phyloP scores from a whole-genome alignment of 2,329 filamentous ascomycete species.

The Emergomyces pasteurianus region DNA sequence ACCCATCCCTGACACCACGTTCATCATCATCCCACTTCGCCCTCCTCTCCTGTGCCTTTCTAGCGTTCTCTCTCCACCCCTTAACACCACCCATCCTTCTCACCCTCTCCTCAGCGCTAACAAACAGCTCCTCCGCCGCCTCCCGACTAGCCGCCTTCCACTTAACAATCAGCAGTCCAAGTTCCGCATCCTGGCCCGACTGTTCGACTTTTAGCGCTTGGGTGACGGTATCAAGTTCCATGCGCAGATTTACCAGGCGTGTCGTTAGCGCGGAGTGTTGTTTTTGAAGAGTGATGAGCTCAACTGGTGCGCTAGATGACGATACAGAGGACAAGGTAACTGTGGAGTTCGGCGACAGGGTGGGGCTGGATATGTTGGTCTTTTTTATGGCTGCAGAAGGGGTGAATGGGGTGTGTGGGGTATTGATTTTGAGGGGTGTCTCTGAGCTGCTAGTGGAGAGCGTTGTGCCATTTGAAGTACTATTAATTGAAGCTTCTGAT shows the following conservation, averaged over 20 bases:
- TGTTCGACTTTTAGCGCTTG: constrained; percentile 43
- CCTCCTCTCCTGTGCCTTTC: constrained; percentile 33
- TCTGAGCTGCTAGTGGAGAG: background rate
- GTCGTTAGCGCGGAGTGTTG: constrained; percentile 23
- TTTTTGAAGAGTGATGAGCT: constrained; percentile 24
- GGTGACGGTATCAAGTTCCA: constrained; percentile 38
- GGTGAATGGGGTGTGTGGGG: background rate
- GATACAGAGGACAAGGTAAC: background rate
- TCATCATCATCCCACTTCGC: constrained; percentile 23
- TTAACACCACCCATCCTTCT: constrained; percentile 51
- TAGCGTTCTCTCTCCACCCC: constrained; percentile 42
- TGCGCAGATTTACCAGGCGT: constrained; percentile 20
- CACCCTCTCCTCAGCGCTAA: constrained; percentile 46
- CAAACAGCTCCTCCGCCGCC: constrained; percentile 58
- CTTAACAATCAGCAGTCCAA: constrained; percentile 44
- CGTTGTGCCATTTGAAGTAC: background rate
- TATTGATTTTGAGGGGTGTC: background rate
- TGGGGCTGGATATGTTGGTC: constrained; percentile 1
- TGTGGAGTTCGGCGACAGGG: background rate
- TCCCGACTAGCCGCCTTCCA: constrained; percentile 51
- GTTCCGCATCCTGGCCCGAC: constrained; percentile 39
- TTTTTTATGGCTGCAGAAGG: background rate
- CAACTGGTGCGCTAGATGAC: constrained; percentile 7
- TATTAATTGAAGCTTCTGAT: background rate
- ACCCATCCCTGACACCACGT: constrained; percentile 22